These are phyloP conservation scores for Senna tora DNA, from an alignment of 306 rosid genomes.

Conservation along the genomic window DNA sequence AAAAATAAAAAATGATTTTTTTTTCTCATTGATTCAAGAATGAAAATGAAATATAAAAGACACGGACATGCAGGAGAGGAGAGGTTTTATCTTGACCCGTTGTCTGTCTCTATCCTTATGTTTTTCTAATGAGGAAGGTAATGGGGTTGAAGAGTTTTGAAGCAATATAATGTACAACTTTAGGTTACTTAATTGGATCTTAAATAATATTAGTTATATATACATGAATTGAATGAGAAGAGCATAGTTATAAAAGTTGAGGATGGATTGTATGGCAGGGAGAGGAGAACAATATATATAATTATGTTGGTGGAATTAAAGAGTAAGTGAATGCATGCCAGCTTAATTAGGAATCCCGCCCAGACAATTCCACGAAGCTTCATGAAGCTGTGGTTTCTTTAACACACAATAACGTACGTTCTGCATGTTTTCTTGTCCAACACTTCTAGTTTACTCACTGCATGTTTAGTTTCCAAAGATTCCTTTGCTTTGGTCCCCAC, in stretches of 20 bases:
- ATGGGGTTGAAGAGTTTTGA: too few species aligned
- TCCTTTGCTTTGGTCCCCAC: neutral
- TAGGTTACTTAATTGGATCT: too few species aligned
- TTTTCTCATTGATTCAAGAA: too few species aligned
- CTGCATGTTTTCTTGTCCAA: constrained; percentile 36
- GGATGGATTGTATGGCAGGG: neutral
- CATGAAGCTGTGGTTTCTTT: constrained; percentile 50
- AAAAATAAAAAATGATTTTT: too few species aligned
- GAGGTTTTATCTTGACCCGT: neutral
- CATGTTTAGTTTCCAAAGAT: neutral
- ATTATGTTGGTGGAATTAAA: constrained; percentile 21
- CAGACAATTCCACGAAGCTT: constrained; percentile 33
- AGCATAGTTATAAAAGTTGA: constrained; percentile 1
- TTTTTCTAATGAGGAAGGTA: neutral
- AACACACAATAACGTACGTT: constrained; percentile 25
- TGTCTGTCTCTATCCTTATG: neutral
- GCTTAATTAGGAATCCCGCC: constrained; percentile 53
- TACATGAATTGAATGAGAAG: constrained; percentile 22
- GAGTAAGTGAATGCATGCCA: constrained; percentile 40
- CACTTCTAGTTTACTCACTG: constrained; percentile 3
- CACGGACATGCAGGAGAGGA: too few species aligned
- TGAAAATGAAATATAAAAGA: too few species aligned
- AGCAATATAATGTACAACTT: too few species aligned
- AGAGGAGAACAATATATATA: constrained; percentile 18
- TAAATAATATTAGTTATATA: too few species aligned